phyloP scores from a whole-genome alignment of 306 rosid genomes.

The Nissolia schottii region DNA sequence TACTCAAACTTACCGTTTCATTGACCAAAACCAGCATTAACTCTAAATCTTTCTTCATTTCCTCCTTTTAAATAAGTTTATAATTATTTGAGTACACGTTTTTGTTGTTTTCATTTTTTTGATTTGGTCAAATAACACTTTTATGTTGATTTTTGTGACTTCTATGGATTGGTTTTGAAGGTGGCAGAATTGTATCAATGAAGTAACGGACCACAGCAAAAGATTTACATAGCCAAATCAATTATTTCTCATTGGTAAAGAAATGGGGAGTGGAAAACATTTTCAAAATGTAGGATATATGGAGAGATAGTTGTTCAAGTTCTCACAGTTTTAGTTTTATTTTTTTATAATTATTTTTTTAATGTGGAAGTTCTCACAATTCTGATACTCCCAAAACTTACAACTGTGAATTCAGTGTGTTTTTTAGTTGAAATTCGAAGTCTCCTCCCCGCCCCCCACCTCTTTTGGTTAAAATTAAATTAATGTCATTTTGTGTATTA shows the following conservation, averaged over 20 bases:
- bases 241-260: neutral
- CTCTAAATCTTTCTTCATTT: neutral
- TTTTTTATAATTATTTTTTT: no score
- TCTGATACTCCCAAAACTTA: neutral
- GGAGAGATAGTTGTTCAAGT: neutral
- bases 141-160: neutral
- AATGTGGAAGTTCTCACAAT: neutral
- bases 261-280: slow-evolving; percentile 6
- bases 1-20: no score
- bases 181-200: neutral
- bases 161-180: slow-evolving; percentile 24
- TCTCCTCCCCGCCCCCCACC: neutral
- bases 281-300: neutral
- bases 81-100: neutral
- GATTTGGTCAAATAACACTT: neutral
- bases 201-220: neutral
- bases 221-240: neutral
- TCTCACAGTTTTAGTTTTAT: neutral
- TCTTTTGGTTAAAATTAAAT: neutral
- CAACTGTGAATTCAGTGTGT: slow-evolving; percentile 18
- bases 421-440: neutral
- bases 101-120: neutral
- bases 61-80: neutral
- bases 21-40: no score
- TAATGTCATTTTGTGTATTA: neutral